phyloP scores from a whole-genome alignment of 2,329 filamentous ascomycete genomes.

The Ceratocystis eucalypticola region DNA sequence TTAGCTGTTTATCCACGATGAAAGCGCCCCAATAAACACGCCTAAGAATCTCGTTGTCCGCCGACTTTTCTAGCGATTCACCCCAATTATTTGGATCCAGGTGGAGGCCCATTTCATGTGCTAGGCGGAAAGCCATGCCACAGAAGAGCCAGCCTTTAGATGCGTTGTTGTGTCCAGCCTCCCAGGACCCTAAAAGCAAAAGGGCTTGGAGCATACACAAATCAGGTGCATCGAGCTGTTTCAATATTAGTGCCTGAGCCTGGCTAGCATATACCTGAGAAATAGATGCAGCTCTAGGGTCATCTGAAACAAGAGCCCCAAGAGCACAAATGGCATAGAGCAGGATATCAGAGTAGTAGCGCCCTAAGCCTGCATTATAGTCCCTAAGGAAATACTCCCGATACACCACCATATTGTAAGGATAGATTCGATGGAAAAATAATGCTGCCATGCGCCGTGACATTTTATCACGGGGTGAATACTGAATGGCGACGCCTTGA shows the following conservation, averaged over 20 bases:
- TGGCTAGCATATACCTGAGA: conserved; percentile 34
- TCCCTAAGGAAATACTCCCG: conserved; percentile 38
- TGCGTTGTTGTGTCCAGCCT: conserved; percentile 34
- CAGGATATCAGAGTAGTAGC: conserved; percentile 37
- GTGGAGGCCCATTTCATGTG: conserved; percentile 40
- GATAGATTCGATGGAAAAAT: conserved; percentile 37
- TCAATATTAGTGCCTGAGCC: conserved; percentile 33
- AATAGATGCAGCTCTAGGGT: conserved; percentile 26
- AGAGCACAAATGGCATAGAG: conserved; percentile 36
- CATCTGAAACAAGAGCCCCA: conserved; percentile 35
- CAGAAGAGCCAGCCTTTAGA: conserved; percentile 40
- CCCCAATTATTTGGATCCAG: conserved; percentile 39
- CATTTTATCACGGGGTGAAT: conserved; percentile 33
- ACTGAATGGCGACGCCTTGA: conserved; percentile 24
- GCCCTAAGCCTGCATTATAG: conserved; percentile 33
- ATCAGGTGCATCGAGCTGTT: conserved; percentile 33
- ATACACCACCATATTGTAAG: conserved; percentile 38
- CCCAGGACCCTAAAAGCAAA: conserved; percentile 33
- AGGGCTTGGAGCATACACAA: conserved; percentile 35
- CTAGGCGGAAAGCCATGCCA: conserved; percentile 38
- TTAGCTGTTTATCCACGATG: conserved; percentile 37
- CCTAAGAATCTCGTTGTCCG: conserved; percentile 36
- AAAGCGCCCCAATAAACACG: conserved; percentile 40
- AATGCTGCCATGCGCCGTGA: conserved; percentile 34
- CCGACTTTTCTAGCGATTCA: conserved; percentile 27